Percentiles rank a stretch among this genome's conserved stretches.
Conservation (phyloP, 129 eudicot species). For the Escallonia herrerae region DNA sequence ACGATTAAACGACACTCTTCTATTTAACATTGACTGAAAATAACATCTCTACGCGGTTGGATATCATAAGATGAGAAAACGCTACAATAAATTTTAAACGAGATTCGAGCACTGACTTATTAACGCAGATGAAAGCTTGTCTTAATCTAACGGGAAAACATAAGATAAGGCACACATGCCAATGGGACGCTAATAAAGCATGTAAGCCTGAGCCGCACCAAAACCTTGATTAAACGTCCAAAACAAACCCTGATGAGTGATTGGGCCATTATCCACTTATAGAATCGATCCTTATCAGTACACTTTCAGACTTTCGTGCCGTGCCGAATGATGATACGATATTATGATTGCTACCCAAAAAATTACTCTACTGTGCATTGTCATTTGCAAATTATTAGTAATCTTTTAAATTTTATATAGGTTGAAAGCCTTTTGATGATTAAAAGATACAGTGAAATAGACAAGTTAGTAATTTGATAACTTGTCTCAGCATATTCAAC, state of each 20-base stretch:
- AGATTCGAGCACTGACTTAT: neutral
- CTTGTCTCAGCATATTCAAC: no score
- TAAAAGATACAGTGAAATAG: constrained; percentile 50
- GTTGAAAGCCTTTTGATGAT: constrained; percentile 31
- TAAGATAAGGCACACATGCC: constrained; percentile 4
- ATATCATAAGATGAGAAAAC: neutral
- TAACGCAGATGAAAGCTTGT: neutral
- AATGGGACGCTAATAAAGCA: neutral
- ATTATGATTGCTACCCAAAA: no score
- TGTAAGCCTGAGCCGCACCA: neutral
- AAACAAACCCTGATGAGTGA: no score
- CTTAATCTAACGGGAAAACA: neutral
- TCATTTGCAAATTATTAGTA: neutral
- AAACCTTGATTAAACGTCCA: neutral
- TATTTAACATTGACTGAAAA: no score
- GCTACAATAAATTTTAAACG: neutral
- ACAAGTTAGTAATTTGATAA: no score
- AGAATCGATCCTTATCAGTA: no score
- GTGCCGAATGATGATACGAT: no score
- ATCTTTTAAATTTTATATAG: no score
- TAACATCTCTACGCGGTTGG: no score
- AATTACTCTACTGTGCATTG: neutral
- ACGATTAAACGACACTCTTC: neutral
- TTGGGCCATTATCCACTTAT: no score
- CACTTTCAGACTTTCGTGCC: no score